A percentile compares a stretch with the other conserved stretches of the same genome.
phyloP scores from a whole-genome alignment of 2,329 filamentous ascomycete genomes.

The Aspergillus sergii region DNA sequence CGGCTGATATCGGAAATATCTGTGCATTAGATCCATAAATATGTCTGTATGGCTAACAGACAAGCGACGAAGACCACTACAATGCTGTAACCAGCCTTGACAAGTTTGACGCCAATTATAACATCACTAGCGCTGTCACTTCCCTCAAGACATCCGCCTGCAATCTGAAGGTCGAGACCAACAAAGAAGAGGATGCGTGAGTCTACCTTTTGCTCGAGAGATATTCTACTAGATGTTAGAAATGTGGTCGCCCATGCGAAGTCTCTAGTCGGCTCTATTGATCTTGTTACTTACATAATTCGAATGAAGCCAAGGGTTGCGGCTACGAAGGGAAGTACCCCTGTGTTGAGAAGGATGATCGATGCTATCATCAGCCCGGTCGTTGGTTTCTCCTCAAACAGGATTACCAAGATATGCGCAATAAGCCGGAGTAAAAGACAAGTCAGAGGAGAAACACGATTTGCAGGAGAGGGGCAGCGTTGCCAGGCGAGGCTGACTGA shows the following conservation, averaged over 20 bases:
- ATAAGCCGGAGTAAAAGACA: background rate
- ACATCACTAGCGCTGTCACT: constrained; percentile 16
- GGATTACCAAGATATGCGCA: background rate
- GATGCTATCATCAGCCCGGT: constrained; percentile 21
- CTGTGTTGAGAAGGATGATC: constrained; percentile 24
- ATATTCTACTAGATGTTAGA: constrained; percentile 7
- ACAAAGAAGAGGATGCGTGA: constrained; percentile 19
- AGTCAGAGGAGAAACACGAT: background rate
- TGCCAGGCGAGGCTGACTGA: background rate
- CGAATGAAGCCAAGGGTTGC: constrained; percentile 29
- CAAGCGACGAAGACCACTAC: constrained; percentile 20
- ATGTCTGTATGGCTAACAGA: constrained; percentile 21
- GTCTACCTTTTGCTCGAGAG: constrained; percentile 8
- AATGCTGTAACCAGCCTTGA: constrained; percentile 26
- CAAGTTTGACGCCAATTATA: constrained; percentile 18
- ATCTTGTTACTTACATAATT: constrained; percentile 20
- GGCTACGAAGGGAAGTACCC: constrained; percentile 28
- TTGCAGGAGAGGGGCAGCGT: too few species aligned
- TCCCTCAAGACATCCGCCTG: constrained; percentile 24
- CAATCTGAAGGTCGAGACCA: constrained; percentile 21
- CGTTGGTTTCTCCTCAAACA: background rate
- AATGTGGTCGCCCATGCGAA: background rate
- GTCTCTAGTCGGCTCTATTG: too few species aligned
- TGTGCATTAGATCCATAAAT: constrained; percentile 21
- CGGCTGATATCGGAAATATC: constrained; percentile 16